These are phyloP conservation scores for Adiantum capillusveneris DNA, from an alignment of 75 land plant genomes.

Conservation along the genomic window DNA sequence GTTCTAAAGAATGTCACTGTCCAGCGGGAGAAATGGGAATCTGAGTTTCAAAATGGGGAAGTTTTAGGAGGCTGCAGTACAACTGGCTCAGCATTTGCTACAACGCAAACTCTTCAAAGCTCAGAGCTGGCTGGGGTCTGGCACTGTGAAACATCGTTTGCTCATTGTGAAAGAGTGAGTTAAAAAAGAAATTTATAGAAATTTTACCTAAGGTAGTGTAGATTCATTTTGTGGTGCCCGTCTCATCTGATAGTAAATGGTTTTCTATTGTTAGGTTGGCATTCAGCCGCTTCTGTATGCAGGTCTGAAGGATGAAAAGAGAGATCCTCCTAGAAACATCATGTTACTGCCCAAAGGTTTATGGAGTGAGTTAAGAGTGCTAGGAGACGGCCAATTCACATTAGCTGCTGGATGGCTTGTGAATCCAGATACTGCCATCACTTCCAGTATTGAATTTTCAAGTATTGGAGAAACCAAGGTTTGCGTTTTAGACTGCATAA, in stretches of 20 bases:
- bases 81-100: slow-evolving; percentile 64
- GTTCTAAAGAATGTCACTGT: slow-evolving; percentile 40
- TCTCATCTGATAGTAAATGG: no score
- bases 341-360: slow-evolving; percentile 56
- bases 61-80: slow-evolving; percentile 80
- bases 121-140: slow-evolving; percentile 53
- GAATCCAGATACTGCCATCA: slow-evolving; percentile 31
- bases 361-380: slow-evolving; percentile 46
- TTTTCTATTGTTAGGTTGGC: no score
- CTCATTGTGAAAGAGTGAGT: not conserved
- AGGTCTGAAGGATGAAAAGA: not conserved
- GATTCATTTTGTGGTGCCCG: no score
- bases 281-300: no score
- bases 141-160: slow-evolving; percentile 28
- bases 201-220: no score
- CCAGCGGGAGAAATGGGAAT: slow-evolving; percentile 81
- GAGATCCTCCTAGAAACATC: slow-evolving; percentile 5
- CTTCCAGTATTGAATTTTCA: slow-evolving; percentile 45
- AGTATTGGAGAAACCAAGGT: slow-evolving; percentile 39
- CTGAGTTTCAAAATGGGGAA: slow-evolving; percentile 80
- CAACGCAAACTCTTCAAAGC: slow-evolving; percentile 28
- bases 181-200: no score
- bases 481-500: no score
- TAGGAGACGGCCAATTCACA: slow-evolving; percentile 24
- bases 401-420: slow-evolving; percentile 71